Conservation (phyloP, 306 rosid species). For the Vigna reflexopilosa region DNA sequence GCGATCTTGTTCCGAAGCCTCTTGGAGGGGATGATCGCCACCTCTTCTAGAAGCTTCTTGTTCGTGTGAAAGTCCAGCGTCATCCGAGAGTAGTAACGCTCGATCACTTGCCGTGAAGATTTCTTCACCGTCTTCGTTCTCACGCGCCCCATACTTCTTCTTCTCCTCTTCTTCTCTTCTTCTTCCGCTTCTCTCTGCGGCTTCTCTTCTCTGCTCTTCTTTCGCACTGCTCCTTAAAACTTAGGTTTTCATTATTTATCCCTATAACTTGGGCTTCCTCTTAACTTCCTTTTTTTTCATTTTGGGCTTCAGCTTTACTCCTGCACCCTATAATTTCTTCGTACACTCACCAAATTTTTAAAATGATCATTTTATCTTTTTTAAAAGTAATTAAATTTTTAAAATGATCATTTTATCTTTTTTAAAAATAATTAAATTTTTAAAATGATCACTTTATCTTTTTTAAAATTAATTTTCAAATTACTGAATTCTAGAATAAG, state of each 20-base stretch:
- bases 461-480: no score
- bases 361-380: no score
- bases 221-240: background rate
- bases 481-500: no score
- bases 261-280: background rate
- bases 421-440: no score
- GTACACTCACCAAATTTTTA: no score
- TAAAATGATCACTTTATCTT: no score
- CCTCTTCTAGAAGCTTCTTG: constrained; percentile 66
- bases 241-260: background rate
- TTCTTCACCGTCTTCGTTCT: constrained; percentile 77
- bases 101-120: constrained; percentile 66
- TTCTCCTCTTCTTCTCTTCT: background rate
- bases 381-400: no score
- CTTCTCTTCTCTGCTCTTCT: background rate
- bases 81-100: constrained; percentile 64
- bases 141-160: constrained; percentile 58
- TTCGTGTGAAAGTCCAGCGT: constrained; percentile 66
- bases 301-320: background rate
- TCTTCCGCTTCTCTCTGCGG: background rate
- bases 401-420: no score
- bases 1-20: constrained; percentile 70
- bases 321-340: no score
- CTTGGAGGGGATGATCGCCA: constrained; percentile 63
- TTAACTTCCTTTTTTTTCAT: no score